Evolutionary conservation across 371 early-diverging fungal species (phyloP), one percentile per base, ranked within the genome.

Genomic region (Massospora cicadina): DNA sequence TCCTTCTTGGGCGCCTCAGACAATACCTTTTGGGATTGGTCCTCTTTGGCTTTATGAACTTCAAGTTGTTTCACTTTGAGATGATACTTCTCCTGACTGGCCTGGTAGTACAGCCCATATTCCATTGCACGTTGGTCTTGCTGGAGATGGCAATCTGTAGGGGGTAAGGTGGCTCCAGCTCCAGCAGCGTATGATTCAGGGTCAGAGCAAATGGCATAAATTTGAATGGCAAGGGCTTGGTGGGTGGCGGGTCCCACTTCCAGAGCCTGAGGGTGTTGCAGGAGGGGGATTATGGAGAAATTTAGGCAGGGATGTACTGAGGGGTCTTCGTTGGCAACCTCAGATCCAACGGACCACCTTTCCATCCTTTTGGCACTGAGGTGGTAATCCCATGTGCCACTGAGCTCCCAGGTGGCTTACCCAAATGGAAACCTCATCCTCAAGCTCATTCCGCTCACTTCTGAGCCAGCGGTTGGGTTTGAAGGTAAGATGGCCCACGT

Each of bases 111-210:
- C 60, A 78, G 72, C 7, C 83, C 88, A 30, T 72, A 72, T 66
- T 86, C 86, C 83, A 86, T 80, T 0, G 80, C 81, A 3, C 77
- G 71, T 73, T 90, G 91, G 70, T 90, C 89, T 10, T 86, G 87
- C 17, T 89, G 77, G 59, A 84, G 77, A 53, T 91, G 77, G 21
- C 83, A 87, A 68, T 91, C 91, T 1, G 89, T 87, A 1, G 82
- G 85, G 23, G 85, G 82, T 54, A 91, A 68, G 62, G 74, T 3
- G 69, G 65, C 58, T 69, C 71, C 25, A 90, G 77, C 23, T 67
- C 65, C 0, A 75, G 69, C 0, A 82, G 72, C 24, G 78, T 66
- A 65, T 91, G 79, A 72, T 90, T 91, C 55, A 91, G 74, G 13
- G 84, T 78, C 67, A 82, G 76, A 26, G 91, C 88, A 68, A 85